These are phyloP conservation scores for Neofusicoccum parvum DNA, from an alignment of 2,329 filamentous ascomycete genomes.

Conservation along the genomic window DNA sequence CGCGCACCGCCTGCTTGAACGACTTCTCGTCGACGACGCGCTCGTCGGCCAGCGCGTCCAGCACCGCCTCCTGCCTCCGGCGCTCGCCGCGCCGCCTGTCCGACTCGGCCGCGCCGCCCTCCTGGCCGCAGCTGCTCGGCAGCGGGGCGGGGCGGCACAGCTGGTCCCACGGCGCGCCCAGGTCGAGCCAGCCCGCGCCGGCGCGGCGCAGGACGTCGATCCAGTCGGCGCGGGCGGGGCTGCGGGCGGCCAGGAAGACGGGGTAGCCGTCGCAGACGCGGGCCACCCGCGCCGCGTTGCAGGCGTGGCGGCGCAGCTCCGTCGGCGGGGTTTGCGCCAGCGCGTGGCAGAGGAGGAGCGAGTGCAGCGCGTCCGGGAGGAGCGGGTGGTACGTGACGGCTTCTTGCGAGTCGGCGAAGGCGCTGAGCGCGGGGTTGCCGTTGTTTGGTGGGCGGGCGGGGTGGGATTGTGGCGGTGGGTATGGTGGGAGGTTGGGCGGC, in stretches of 20 bases:
- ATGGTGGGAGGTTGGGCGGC: conserved; percentile 67
- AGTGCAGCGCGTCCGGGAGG: conserved; percentile 76
- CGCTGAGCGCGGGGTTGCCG: neutral
- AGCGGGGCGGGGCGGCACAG: conserved; percentile 61
- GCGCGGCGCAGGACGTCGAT: conserved; percentile 70
- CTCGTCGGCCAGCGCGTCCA: conserved; percentile 69
- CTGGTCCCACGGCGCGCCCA: conserved; percentile 68
- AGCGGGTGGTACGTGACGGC: conserved; percentile 79
- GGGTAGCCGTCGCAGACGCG: conserved; percentile 79
- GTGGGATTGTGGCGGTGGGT: conserved; percentile 53
- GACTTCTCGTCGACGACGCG: conserved; percentile 67
- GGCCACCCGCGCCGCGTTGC: conserved; percentile 77
- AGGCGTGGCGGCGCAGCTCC: conserved; percentile 75
- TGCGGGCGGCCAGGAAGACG: conserved; percentile 73
- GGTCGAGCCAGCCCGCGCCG: conserved; percentile 61
- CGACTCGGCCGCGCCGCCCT: conserved; percentile 38
- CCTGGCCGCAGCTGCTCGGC: conserved; percentile 28
- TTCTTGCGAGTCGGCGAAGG: conserved; percentile 50
- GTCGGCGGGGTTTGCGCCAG: conserved; percentile 77
- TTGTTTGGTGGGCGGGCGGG: conserved; percentile 18
- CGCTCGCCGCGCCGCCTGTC: conserved; percentile 60
- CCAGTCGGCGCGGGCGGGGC: conserved; percentile 77
- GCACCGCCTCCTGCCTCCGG: conserved; percentile 65
- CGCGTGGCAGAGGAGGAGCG: conserved; percentile 75
- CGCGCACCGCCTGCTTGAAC: conserved; percentile 65